Percentiles rank a stretch among this genome's conserved stretches.
Evolutionary conservation across 106 monocot genomes (phyloP).

Genomic region (Dactylorhiza incarnata): DNA sequence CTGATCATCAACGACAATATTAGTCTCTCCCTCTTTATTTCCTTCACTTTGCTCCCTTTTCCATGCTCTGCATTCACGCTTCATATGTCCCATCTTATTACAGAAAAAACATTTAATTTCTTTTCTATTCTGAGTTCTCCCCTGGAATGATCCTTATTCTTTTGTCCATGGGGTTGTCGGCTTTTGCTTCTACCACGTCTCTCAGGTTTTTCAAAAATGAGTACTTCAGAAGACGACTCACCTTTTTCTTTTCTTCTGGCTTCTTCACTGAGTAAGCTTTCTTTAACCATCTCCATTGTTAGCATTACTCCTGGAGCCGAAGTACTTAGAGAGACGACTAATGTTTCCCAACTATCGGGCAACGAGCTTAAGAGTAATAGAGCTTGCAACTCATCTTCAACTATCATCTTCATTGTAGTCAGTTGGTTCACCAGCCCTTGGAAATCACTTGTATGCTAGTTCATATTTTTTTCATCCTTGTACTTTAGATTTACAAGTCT

Average conservation of each 20-base stretch:
- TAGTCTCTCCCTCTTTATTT: not conserved
- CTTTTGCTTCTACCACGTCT: too few relatives aligned
- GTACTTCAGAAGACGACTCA: not conserved
- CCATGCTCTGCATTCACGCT: too few relatives aligned
- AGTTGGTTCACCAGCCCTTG: conserved; percentile 7
- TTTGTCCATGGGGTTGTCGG: too few relatives aligned
- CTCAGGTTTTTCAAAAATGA: not conserved
- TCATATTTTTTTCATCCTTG: not conserved
- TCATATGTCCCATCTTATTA: too few relatives aligned
- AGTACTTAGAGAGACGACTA: not conserved
- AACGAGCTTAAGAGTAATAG: too few relatives aligned
- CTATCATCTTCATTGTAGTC: not conserved
- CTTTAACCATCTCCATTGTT: not conserved
- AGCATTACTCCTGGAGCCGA: not conserved
- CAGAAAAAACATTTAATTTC: not conserved
- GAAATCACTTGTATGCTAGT: not conserved
- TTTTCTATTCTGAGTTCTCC: not conserved
- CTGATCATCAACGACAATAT: not conserved
- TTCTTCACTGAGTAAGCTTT: too few relatives aligned
- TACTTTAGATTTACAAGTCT: not conserved
- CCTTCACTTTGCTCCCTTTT: not conserved
- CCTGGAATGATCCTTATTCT: too few relatives aligned
- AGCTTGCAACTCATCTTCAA: not conserved
- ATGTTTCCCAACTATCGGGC: too few relatives aligned
- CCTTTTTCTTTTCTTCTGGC: not conserved